Evolutionary conservation across 106 monocot genomes (phyloP).

Genomic region (Chionographis japonica): DNA sequence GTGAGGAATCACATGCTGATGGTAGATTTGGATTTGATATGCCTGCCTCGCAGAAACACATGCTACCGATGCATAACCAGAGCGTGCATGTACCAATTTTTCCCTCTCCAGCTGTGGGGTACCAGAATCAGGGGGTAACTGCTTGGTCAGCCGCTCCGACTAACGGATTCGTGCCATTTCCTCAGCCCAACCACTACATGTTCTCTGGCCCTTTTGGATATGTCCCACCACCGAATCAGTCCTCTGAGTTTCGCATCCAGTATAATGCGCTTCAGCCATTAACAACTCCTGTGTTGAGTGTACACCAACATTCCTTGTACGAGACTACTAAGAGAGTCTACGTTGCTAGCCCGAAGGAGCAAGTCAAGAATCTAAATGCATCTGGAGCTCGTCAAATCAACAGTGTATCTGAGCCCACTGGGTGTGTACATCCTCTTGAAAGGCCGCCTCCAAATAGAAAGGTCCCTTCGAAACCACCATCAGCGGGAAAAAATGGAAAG

Average conservation of each 20-base stretch:
- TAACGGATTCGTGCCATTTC: slow-evolving; percentile 41
- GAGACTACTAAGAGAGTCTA: slow-evolving; percentile 6
- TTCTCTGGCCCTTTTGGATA: slow-evolving; percentile 38
- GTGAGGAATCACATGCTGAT: slow-evolving; percentile 10
- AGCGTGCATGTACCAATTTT: slow-evolving; percentile 28
- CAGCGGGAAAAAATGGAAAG: slow-evolving; percentile 6
- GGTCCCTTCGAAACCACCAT: slow-evolving; percentile 3
- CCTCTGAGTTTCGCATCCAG: slow-evolving; percentile 32
- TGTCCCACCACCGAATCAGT: slow-evolving; percentile 29
- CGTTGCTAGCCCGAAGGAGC: slow-evolving; percentile 13
- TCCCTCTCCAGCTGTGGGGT: slow-evolving; percentile 35
- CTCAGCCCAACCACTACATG: slow-evolving; percentile 45
- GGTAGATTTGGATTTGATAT: slow-evolving; percentile 23
- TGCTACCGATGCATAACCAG: slow-evolving; percentile 25
- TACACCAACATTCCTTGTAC: slow-evolving; percentile 10
- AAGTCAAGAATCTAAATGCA: background rate
- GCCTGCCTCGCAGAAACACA: slow-evolving; percentile 13
- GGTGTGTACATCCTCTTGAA: slow-evolving; percentile 5
- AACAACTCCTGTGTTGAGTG: slow-evolving; percentile 10
- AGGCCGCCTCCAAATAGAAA: slow-evolving; percentile 7
- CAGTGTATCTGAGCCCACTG: slow-evolving; percentile 2
- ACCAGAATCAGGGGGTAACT: slow-evolving; percentile 26
- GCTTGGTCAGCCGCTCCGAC: slow-evolving; percentile 42
- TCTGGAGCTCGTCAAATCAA: slow-evolving; percentile 3
- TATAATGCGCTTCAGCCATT: slow-evolving; percentile 33